phyloP scores from a whole-genome alignment of 2,329 filamentous ascomycete species.

The Colletotrichum viniferum region DNA sequence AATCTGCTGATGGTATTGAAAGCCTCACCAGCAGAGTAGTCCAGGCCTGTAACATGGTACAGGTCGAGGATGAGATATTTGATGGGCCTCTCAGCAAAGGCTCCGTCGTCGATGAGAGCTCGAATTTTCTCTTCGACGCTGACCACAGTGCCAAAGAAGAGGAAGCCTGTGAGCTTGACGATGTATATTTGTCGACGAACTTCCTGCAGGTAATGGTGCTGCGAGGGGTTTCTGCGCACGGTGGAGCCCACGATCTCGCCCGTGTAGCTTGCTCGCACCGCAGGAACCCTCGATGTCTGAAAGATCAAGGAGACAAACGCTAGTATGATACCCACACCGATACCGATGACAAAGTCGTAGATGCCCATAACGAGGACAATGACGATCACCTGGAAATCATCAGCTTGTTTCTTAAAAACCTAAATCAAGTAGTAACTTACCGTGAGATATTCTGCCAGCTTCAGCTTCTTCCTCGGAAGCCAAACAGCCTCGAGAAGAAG shows the following conservation, averaged over 20 bases:
- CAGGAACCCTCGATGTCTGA: conserved; percentile 87
- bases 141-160: conserved; percentile 99
- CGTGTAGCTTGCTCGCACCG: conserved; percentile 88
- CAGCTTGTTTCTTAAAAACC: conserved; percentile 19
- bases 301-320: conserved; percentile 92
- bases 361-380: conserved; percentile 97
- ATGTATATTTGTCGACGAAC: conserved; percentile 89
- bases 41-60: conserved; percentile 86
- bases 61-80: conserved; percentile 90
- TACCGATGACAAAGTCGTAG: conserved; percentile 95
- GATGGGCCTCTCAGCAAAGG: conserved; percentile 79
- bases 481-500: conserved; percentile 87
- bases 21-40: conserved; percentile 95
- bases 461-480: conserved; percentile 86
- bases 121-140: conserved; percentile 91
- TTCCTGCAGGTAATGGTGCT: conserved; percentile 83
- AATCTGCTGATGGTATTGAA: conserved; percentile 92
- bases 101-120: conserved; percentile 79
- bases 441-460: conserved; percentile 86
- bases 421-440: conserved; percentile 44
- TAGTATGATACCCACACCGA: conserved; percentile 87
- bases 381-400: conserved; percentile 64
- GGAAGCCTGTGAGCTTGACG: conserved; percentile 88
- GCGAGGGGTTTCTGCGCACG: conserved; percentile 86
- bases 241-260: conserved; percentile 91